Percentiles rank a stretch among this genome's conserved stretches.
These are phyloP conservation scores for Sordariomycetes sp. DNA, from an alignment of 2,329 filamentous ascomycete species.

Conservation along the genomic window DNA sequence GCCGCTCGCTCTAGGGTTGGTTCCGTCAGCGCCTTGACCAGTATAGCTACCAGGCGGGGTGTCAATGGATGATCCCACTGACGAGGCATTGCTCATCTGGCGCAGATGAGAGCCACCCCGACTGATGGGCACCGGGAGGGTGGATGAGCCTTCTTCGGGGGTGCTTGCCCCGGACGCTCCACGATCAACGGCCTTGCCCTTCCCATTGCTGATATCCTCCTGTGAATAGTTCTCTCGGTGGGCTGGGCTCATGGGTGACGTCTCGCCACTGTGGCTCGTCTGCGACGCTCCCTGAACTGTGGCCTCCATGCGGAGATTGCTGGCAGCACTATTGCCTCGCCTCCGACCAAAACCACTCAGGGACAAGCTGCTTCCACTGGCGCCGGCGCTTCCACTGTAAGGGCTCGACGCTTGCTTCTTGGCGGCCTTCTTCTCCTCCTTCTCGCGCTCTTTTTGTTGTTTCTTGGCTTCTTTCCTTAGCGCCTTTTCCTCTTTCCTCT, in stretches of 20 bases:
- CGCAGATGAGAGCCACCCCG: slow-evolving; percentile 63
- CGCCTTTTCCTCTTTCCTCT: slow-evolving; percentile 56
- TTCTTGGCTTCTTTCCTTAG: slow-evolving; percentile 71
- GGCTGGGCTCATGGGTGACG: slow-evolving; percentile 7
- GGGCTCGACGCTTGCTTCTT: slow-evolving; percentile 45
- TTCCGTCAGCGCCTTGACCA: slow-evolving; percentile 23
- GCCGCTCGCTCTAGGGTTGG: slow-evolving; percentile 45
- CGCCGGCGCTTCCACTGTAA: slow-evolving; percentile 24
- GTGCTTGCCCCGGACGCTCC: slow-evolving; percentile 9
- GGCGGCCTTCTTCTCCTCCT: slow-evolving; percentile 70
- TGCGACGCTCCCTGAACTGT: slow-evolving; percentile 35
- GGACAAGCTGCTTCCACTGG: slow-evolving; percentile 56
- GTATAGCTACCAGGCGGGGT: slow-evolving; percentile 47
- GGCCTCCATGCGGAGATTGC: slow-evolving; percentile 49
- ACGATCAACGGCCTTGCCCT: slow-evolving; percentile 65
- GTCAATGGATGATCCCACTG: slow-evolving; percentile 69
- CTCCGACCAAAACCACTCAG: slow-evolving; percentile 46
- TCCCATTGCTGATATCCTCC: slow-evolving; percentile 31
- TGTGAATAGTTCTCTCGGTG: neutral
- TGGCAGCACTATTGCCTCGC: slow-evolving; percentile 50
- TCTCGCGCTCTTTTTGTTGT: slow-evolving; percentile 71
- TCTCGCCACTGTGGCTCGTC: slow-evolving; percentile 13
- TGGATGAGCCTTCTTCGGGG: slow-evolving; percentile 19
- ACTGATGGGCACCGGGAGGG: slow-evolving; percentile 37
- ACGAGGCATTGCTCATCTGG: slow-evolving; percentile 81